Percentiles rank a stretch among this genome's conserved stretches.
Conservation (phyloP, 2,329 filamentous ascomycete species). For the Magnaporthiopsis incrustans region DNA sequence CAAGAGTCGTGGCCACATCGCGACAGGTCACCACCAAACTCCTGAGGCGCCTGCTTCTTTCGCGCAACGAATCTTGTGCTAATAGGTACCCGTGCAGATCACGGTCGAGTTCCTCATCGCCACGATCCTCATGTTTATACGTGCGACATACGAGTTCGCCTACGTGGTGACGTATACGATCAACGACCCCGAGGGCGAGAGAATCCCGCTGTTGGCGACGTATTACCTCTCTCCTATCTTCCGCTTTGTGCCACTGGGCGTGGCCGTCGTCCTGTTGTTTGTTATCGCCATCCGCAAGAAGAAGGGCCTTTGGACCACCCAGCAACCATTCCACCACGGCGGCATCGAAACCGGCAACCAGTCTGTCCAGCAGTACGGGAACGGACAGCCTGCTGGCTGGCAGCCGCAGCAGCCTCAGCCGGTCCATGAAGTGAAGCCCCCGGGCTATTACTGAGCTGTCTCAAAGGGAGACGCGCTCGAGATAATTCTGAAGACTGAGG, state of each 20-base stretch:
- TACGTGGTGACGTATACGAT: slow-evolving; percentile 8
- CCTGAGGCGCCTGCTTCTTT: too few relatives aligned
- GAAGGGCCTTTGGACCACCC: slow-evolving; percentile 19
- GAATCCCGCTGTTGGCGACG: too few relatives aligned
- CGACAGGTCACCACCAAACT: too few relatives aligned
- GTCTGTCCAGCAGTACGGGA: not conserved
- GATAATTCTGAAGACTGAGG: too few relatives aligned
- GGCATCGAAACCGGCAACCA: not conserved
- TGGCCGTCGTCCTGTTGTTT: slow-evolving; percentile 12
- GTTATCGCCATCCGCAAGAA: slow-evolving; percentile 16
- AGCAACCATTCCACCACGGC: slow-evolving; percentile 13
- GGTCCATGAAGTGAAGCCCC: not conserved
- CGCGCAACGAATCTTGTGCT: not conserved
- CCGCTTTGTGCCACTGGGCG: not conserved
- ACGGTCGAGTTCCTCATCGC: slow-evolving; percentile 26
- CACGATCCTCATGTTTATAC: slow-evolving; percentile 22
- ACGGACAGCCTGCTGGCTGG: not conserved
- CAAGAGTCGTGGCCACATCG: not conserved
- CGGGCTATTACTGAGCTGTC: not conserved
- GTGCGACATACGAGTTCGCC: slow-evolving; percentile 13
- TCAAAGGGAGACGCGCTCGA: too few relatives aligned
- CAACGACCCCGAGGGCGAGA: too few relatives aligned
- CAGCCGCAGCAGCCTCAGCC: slow-evolving; percentile 2
- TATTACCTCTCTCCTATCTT: not conserved
- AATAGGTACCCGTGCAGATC: slow-evolving; percentile 7